Conservation (phyloP, 164 flowering plant species). For the Aristolochia fimbriata region DNA sequence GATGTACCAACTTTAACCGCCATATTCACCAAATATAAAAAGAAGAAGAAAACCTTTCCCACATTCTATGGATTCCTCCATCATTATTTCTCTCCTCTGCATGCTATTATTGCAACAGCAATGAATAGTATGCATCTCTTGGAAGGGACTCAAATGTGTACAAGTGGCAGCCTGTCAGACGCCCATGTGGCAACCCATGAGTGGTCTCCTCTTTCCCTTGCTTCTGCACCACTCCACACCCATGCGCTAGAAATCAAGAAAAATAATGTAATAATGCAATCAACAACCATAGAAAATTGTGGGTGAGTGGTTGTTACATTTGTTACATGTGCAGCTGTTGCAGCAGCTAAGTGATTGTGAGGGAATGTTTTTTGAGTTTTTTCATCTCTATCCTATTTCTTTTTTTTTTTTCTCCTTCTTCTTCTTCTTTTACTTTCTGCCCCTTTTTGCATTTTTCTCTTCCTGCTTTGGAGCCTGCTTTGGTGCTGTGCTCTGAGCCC, state of each 20-base stretch:
- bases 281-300: conserved; percentile 9
- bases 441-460: too few species aligned
- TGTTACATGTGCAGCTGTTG: neutral
- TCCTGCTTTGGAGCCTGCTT: neutral
- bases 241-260: conserved; percentile 3
- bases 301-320: neutral
- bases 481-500: conserved; percentile 1
- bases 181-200: conserved; percentile 23
- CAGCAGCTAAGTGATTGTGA: neutral
- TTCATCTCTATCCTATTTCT: neutral
- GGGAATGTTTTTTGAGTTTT: neutral
- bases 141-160: conserved; percentile 25
- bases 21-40: conserved; percentile 12
- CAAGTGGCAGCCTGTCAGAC: conserved; percentile 9
- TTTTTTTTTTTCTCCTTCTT: neutral
- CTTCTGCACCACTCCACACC: conserved; percentile 26
- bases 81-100: conserved; percentile 7
- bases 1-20: conserved; percentile 15
- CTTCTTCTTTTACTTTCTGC: too few species aligned
- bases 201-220: conserved; percentile 15
- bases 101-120: conserved; percentile 26
- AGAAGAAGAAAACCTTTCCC: conserved; percentile 11
- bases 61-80: conserved; percentile 19
- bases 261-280: conserved; percentile 1
- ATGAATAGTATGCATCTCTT: conserved; percentile 22